Conservation (phyloP, 2,329 filamentous ascomycete species). For the Aspergillus viridinutans region DNA sequence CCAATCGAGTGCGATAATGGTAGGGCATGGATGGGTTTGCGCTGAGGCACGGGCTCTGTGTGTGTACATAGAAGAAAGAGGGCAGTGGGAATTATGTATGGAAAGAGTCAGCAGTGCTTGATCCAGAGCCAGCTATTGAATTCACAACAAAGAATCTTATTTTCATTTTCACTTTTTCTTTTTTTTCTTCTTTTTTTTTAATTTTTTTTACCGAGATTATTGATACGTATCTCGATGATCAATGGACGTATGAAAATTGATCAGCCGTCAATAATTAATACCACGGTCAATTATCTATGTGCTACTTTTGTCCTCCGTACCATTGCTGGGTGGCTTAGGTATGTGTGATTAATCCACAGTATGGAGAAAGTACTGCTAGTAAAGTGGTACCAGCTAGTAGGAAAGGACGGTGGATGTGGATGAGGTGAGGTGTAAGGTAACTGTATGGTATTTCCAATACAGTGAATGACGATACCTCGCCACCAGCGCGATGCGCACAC, state of each 20-base stretch:
- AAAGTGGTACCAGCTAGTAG: background rate
- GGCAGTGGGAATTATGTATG: background rate
- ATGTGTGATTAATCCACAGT: background rate
- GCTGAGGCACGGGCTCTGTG: background rate
- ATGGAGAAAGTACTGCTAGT: background rate
- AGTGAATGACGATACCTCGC: constrained; percentile 3
- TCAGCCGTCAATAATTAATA: background rate
- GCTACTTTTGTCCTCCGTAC: background rate
- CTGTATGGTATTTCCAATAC: constrained; percentile 4
- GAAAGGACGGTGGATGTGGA: background rate
- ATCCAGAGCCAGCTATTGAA: background rate
- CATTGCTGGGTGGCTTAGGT: background rate
- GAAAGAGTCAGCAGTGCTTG: background rate
- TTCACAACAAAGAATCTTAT: background rate
- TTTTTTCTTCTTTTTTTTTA: no score
- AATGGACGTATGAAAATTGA: background rate
- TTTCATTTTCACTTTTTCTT: background rate
- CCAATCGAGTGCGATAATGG: background rate
- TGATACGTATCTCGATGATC: background rate
- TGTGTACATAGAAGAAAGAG: background rate
- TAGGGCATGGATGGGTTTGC: background rate
- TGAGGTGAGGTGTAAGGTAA: constrained; percentile 1
- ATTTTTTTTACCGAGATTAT: background rate
- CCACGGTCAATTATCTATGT: background rate
- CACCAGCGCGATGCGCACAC: constrained; percentile 1